A percentile compares a stretch with the other conserved stretches of the same genome.
These are phyloP conservation scores for Tieghemiomyces parasiticus DNA, from an alignment of 192 early-diverging fungal species.

Conservation along the genomic window DNA sequence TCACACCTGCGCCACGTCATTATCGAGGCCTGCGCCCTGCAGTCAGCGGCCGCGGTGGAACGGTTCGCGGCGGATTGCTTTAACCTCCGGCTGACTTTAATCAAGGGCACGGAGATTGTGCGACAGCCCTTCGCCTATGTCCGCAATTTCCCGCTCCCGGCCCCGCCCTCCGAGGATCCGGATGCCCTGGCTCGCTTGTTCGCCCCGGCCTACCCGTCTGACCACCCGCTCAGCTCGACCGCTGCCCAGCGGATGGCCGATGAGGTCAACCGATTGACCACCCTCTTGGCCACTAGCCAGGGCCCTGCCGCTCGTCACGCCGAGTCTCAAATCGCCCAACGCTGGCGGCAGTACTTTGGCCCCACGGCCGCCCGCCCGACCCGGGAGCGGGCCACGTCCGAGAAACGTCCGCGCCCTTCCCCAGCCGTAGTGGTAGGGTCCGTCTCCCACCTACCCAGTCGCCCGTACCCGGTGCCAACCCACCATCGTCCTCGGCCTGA, in stretches of 20 bases:
- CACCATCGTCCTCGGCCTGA: neutral
- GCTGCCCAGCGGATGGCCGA: neutral
- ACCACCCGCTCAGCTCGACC: neutral
- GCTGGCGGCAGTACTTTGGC: neutral
- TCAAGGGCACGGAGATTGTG: neutral
- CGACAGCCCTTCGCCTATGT: neutral
- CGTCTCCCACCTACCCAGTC: neutral
- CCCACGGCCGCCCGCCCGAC: neutral
- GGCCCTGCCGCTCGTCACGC: neutral
- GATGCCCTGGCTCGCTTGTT: neutral
- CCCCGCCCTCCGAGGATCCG: neutral
- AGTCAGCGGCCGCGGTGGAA: neutral
- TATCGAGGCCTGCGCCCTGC: neutral
- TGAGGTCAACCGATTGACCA: neutral
- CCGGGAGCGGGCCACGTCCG: neutral
- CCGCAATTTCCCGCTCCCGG: neutral
- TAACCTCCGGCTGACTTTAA: neutral
- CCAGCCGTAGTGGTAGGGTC: too few species aligned
- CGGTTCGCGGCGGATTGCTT: neutral
- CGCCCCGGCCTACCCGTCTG: neutral
- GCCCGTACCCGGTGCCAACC: neutral
- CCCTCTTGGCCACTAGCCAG: neutral
- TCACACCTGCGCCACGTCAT: neutral
- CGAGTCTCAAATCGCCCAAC: neutral
- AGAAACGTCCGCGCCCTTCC: neutral